Base-by-base conservation (phyloP, 176 grass and related monocot genomes). In the Oropetium thomaeum region DNA sequence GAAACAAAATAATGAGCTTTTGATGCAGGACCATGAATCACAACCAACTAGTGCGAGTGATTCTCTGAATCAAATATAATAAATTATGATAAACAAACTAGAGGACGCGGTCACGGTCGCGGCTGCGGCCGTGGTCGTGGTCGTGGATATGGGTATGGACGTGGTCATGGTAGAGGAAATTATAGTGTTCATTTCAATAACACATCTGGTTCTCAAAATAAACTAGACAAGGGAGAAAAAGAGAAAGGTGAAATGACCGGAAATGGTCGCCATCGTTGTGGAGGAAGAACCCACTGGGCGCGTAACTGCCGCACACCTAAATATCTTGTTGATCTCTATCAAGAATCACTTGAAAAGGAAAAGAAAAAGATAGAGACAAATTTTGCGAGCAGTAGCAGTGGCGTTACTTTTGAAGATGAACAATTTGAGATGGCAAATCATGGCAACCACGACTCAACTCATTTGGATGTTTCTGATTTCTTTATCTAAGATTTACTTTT, bases 401-500 rank as follows among this genome's bases (percentile, higher is more conserved):
- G 39, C 13, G 14, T 14, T 58, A 58, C 30, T 59, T 59, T 16
- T 27, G 2, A 31, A 11, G 57, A 16, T 59, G 28, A 59, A 38
- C 3, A 38, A 38, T 38, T 38, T 38, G 35, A 38, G 7, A 7
- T 7, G 35, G 35, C 35, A 38, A 38, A 38, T 38, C 35, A 38
- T 38, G 35, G 35, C 35, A 38, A 7, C 35, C 35, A 38, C 7
- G 35, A 38, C 7, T 38, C 7, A 38, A 38, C 5, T 38, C 35
- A 38, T 38, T 7, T 38, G 35, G 35, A 38, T 38, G 35, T 38
- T 38, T 38, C 7, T 38, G 35, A 38, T 38, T 38, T 38, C n/a
- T 38, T 38, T 38, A 7, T 7, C 35, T 38, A 38, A 38, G 93
- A 0, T 82, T 97, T 31, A 97, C 93, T 90, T 90, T 40, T 90